Evolutionary conservation across 169 alveolate genomes (phyloP).

Genomic region (Prorocentrum cordatum): DNA sequence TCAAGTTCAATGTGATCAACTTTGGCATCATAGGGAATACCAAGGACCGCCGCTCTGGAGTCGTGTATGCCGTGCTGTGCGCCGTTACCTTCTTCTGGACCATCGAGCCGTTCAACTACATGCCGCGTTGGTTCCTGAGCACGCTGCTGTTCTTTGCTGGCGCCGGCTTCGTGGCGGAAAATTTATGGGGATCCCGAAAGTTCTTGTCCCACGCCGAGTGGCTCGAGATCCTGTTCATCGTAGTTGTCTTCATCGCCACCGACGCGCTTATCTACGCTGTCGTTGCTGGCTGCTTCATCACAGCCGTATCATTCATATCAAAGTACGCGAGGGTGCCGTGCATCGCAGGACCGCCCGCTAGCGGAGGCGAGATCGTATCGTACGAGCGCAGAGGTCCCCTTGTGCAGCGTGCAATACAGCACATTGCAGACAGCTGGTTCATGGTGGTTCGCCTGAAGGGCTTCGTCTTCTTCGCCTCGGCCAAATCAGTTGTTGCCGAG

Average conservation of each 20-base stretch:
- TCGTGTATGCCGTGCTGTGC: conserved; percentile 8
- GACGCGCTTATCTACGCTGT: conserved; percentile 22
- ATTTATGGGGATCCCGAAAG: conserved; percentile 44
- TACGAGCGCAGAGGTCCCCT: neutral
- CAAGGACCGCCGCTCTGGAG: conserved; percentile 3
- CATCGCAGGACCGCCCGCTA: conserved; percentile 5
- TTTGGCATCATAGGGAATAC: conserved; percentile 48
- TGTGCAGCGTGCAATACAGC: neutral
- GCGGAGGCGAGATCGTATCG: conserved; percentile 2
- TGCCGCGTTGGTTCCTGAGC: conserved; percentile 16
- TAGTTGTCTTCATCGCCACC: conserved; percentile 8
- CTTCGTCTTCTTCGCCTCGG: conserved; percentile 54
- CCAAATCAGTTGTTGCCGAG: no score
- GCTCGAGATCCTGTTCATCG: conserved; percentile 21
- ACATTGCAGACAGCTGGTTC: neutral
- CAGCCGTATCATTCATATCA: neutral
- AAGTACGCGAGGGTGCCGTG: conserved; percentile 57
- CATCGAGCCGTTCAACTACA: conserved; percentile 51
- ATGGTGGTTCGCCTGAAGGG: conserved; percentile 31
- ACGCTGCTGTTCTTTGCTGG: conserved; percentile 61
- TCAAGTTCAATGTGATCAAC: conserved; percentile 64
- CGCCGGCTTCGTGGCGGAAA: conserved; percentile 52
- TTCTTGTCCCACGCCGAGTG: conserved; percentile 36
- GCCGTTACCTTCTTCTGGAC: conserved; percentile 51
- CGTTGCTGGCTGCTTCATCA: conserved; percentile 10